Percentiles rank a stretch among this genome's conserved stretches.
These are phyloP conservation scores for Tetragonia tetragonoides DNA, from an alignment of 148 eudicot genomes.

Conservation along the genomic window DNA sequence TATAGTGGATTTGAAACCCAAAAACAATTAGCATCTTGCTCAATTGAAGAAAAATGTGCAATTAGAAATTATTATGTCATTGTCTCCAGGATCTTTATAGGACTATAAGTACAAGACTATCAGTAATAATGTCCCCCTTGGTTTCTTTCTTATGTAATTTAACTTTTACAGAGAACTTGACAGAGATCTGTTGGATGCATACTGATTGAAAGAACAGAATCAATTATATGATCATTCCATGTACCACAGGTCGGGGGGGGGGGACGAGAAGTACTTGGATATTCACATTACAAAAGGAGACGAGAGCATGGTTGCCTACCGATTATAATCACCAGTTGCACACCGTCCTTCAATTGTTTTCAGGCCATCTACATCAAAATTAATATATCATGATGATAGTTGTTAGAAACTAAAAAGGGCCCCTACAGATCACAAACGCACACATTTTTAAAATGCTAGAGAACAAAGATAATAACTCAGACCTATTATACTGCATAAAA, in stretches of 20 bases:
- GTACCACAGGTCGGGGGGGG: neutral
- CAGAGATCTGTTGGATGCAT: neutral
- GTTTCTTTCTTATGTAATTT: neutral
- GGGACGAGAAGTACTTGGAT: no score
- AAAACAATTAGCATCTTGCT: neutral
- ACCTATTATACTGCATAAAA: neutral
- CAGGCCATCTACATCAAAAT: slow-evolving; percentile 50
- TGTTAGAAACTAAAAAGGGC: neutral
- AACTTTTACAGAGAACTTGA: neutral
- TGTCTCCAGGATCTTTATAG: neutral
- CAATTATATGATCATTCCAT: neutral
- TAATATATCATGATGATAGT: neutral
- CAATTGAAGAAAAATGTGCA: neutral
- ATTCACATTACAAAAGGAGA: neutral
- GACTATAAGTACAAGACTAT: no score
- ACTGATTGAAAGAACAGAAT: neutral
- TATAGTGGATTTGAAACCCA: neutral
- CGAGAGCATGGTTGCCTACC: slow-evolving; percentile 30
- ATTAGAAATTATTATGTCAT: neutral
- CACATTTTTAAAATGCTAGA: neutral
- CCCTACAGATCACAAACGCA: neutral
- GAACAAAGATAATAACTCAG: slow-evolving; percentile 1
- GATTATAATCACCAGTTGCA: slow-evolving; percentile 75
- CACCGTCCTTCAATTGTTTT: slow-evolving; percentile 94
- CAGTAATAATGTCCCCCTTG: neutral